Percentiles rank a stretch among this genome's conserved stretches.
These are phyloP conservation scores for Clavispora phyllophila DNA, from an alignment of 805 yeast species.

Conservation along the genomic window DNA sequence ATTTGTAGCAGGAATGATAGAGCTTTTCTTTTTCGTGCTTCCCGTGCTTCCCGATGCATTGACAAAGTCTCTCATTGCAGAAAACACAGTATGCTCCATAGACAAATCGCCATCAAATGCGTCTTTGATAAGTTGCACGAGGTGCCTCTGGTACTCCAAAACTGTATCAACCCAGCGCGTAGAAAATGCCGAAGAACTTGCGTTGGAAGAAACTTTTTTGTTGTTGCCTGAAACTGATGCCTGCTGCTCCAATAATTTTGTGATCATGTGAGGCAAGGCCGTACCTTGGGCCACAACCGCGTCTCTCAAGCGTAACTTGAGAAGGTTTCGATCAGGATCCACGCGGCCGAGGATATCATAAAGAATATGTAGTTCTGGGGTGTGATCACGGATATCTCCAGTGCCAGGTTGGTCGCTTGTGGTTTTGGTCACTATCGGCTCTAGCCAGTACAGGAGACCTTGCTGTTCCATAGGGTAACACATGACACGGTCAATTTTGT, in stretches of 20 bases:
- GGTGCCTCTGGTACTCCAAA: slow-evolving; percentile 46
- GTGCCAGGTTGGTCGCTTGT: slow-evolving; percentile 1
- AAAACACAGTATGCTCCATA: slow-evolving; percentile 51
- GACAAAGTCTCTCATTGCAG: slow-evolving; percentile 58
- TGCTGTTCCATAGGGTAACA: slow-evolving; percentile 40
- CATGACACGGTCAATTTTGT: slow-evolving; percentile 54
- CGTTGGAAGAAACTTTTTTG: slow-evolving; percentile 7
- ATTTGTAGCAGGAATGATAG: slow-evolving; percentile 23
- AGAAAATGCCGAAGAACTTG: slow-evolving; percentile 47
- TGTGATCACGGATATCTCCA: slow-evolving; percentile 10
- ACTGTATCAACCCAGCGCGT: slow-evolving; percentile 63
- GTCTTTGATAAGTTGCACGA: slow-evolving; percentile 41
- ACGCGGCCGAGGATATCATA: slow-evolving; percentile 50
- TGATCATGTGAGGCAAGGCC: slow-evolving; percentile 26
- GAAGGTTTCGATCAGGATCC: slow-evolving; percentile 45
- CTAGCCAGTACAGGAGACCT: slow-evolving; percentile 57
- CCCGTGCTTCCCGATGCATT: slow-evolving; percentile 51
- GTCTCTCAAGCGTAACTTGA: slow-evolving; percentile 44
- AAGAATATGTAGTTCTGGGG: slow-evolving; percentile 40
- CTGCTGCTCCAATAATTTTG: slow-evolving; percentile 6
- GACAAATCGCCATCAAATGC: slow-evolving; percentile 47
- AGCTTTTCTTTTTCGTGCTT: slow-evolving; percentile 39
- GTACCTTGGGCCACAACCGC: slow-evolving; percentile 45
- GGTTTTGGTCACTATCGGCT: slow-evolving; percentile 29
- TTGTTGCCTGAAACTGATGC: slow-evolving; percentile 6